Conservation (phyloP, 192 early-diverging fungal species). For the Backusella westeae region DNA sequence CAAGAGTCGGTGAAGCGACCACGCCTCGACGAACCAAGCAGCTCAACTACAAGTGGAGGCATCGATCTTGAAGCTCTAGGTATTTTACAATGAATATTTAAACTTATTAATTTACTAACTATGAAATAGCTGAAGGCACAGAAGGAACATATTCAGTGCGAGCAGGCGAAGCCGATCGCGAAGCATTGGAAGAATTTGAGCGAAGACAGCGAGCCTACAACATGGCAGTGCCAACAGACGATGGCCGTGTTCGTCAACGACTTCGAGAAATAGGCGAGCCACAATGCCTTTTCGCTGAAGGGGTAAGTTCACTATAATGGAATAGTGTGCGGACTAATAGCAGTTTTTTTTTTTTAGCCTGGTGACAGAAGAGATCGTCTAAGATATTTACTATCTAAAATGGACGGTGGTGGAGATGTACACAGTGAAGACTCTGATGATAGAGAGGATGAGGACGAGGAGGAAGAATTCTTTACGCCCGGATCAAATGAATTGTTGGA, state of each 20-base stretch:
- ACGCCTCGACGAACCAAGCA: slow-evolving; percentile 30
- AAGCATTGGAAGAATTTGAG: slow-evolving; percentile 69
- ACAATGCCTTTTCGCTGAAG: slow-evolving; percentile 93
- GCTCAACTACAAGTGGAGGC: slow-evolving; percentile 7
- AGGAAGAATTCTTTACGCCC: slow-evolving; percentile 83
- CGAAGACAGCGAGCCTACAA: slow-evolving; percentile 71
- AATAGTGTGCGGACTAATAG: too few species aligned
- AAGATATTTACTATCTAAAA: slow-evolving; percentile 67
- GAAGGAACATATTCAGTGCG: slow-evolving; percentile 44
- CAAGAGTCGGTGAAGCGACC: slow-evolving; percentile 47
- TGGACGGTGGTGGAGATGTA: slow-evolving; percentile 36
- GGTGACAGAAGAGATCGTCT: slow-evolving; percentile 83
- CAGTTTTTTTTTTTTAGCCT: slow-evolving; percentile 34
- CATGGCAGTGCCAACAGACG: slow-evolving; percentile 91
- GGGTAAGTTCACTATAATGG: slow-evolving; percentile 37
- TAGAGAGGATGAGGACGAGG: slow-evolving; percentile 49
- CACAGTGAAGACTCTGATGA: slow-evolving; percentile 48
- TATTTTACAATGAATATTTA: neutral
- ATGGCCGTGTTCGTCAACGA: slow-evolving; percentile 67
- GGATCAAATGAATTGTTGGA: slow-evolving; percentile 68
- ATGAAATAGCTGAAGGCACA: slow-evolving; percentile 14
- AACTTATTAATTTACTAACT: neutral
- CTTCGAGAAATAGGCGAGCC: slow-evolving; percentile 82
- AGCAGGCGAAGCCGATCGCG: slow-evolving; percentile 49
- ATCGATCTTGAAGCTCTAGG: slow-evolving; percentile 26